A percentile compares a stretch with the other conserved stretches of the same genome.
These are phyloP conservation scores for Blastobotrys ciferrii DNA, from an alignment of 1,139 yeast genomes.

Conservation along the genomic window DNA sequence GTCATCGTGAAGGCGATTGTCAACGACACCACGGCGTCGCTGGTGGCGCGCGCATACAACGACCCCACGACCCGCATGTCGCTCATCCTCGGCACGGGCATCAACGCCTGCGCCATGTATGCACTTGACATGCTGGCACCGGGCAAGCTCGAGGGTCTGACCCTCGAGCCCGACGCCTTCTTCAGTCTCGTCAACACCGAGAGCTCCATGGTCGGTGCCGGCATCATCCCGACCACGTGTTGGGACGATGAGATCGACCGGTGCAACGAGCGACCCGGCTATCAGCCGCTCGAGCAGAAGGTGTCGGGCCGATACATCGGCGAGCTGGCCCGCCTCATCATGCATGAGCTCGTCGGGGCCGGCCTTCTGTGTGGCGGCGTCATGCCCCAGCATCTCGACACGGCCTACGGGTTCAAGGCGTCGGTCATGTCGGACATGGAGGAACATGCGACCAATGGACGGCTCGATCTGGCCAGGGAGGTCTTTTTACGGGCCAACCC, in stretches of 20 bases:
- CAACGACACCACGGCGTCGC: slow-evolving; percentile 86
- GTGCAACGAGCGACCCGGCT: slow-evolving; percentile 68
- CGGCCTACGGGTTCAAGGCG: slow-evolving; percentile 29
- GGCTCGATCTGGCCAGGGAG: slow-evolving; percentile 24
- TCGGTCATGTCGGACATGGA: slow-evolving; percentile 33
- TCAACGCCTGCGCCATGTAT: slow-evolving; percentile 51
- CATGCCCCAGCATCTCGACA: slow-evolving; percentile 28
- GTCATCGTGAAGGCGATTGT: slow-evolving; percentile 78
- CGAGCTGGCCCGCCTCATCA: slow-evolving; percentile 68
- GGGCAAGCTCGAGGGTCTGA: slow-evolving; percentile 12
- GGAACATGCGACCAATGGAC: slow-evolving; percentile 21
- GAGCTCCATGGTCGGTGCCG: slow-evolving; percentile 34
- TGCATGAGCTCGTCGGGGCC: slow-evolving; percentile 67
- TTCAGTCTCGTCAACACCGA: slow-evolving; percentile 36
- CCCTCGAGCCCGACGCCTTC: slow-evolving; percentile 12
- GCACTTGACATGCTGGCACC: slow-evolving; percentile 20
- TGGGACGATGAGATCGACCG: slow-evolving; percentile 71
- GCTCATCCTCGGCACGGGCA: slow-evolving; percentile 88
- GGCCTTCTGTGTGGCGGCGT: slow-evolving; percentile 48
- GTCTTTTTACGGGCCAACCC: slow-evolving; percentile 27
- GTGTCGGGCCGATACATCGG: slow-evolving; percentile 88
- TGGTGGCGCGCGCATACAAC: slow-evolving; percentile 72
- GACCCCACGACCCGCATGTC: slow-evolving; percentile 69
- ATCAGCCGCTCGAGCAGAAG: slow-evolving; percentile 82
- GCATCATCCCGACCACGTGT: slow-evolving; percentile 63